These are phyloP conservation scores for Populus nigra DNA, from an alignment of 345 rosid species.

Conservation along the genomic window DNA sequence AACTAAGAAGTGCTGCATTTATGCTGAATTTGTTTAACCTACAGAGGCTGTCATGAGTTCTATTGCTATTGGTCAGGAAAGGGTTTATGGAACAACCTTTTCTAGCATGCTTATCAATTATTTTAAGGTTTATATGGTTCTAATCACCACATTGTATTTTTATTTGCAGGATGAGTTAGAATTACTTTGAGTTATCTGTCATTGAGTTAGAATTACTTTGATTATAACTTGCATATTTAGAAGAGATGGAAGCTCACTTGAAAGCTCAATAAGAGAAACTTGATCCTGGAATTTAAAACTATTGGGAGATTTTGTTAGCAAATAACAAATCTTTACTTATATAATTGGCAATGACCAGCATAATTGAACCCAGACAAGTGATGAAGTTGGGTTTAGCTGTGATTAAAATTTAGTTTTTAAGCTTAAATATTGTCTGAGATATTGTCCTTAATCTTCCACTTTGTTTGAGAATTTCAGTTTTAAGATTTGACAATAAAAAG, in stretches of 20 bases:
- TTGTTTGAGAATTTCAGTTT: background rate
- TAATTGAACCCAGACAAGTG: background rate
- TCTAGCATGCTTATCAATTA: conserved; percentile 7
- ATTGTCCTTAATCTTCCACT: background rate
- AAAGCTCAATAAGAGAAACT: conserved; percentile 73
- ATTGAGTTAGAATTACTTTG: conserved; percentile 76
- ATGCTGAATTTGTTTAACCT: conserved; percentile 78
- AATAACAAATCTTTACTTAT: background rate
- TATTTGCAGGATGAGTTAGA: conserved; percentile 55
- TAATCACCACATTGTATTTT: conserved; percentile 11
- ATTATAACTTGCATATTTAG: conserved; percentile 71
- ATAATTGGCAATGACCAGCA: background rate
- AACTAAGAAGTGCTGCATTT: conserved; percentile 49
- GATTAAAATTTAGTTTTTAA: background rate
- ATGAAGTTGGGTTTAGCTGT: background rate
- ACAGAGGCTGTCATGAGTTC: conserved; percentile 74
- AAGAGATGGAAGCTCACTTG: conserved; percentile 83
- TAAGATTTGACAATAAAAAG: background rate
- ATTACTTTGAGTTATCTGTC: conserved; percentile 61
- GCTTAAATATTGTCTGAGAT: background rate
- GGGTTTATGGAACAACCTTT: conserved; percentile 43
- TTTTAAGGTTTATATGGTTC: background rate
- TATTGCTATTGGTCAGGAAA: conserved; percentile 54
- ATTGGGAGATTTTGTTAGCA: conserved; percentile 1
- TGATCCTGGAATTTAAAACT: conserved; percentile 10